Evolutionary conservation across 495 filamentous ascomycete species (phyloP).

Genomic region (Immersiella caudata): DNA sequence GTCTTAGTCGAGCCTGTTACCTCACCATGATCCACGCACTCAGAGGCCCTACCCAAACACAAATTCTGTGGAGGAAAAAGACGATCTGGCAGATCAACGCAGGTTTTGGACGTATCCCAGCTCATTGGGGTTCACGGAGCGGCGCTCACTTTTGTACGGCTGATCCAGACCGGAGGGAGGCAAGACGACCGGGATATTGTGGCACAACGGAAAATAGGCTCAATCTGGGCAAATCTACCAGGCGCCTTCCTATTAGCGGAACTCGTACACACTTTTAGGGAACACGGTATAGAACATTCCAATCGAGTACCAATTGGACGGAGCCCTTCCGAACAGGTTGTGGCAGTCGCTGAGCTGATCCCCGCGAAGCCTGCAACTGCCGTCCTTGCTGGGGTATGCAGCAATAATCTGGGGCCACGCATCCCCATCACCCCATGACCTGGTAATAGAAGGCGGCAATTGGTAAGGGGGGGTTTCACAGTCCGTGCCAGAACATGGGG

Average conservation of each 20-base stretch:
- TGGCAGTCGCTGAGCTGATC: not conserved
- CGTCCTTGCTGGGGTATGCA: not conserved
- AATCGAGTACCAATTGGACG: not conserved
- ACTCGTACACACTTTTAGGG: not conserved
- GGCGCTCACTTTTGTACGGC: not conserved
- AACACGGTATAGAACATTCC: conserved; percentile 5
- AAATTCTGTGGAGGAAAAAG: not conserved
- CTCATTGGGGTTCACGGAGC: not conserved
- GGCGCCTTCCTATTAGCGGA: not conserved
- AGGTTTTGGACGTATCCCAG: not conserved
- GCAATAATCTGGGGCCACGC: not conserved
- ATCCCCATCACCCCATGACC: conserved; percentile 6
- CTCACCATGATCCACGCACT: not conserved
- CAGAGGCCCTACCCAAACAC: not conserved
- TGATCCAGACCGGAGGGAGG: not conserved
- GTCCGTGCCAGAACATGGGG: too few relatives aligned
- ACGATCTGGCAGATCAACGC: not conserved
- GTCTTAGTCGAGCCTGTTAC: not conserved
- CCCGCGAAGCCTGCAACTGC: not conserved
- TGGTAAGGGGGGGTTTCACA: not conserved
- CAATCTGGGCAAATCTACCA: conserved; percentile 1
- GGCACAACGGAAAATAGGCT: conserved; percentile 1
- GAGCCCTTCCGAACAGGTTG: conserved; percentile 4
- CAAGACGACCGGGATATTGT: not conserved
- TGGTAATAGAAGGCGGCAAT: conserved; percentile 4